Evolutionary conservation across 2,329 filamentous ascomycete genomes (phyloP).

Genomic region (Microdochium trichocladiopsis): DNA sequence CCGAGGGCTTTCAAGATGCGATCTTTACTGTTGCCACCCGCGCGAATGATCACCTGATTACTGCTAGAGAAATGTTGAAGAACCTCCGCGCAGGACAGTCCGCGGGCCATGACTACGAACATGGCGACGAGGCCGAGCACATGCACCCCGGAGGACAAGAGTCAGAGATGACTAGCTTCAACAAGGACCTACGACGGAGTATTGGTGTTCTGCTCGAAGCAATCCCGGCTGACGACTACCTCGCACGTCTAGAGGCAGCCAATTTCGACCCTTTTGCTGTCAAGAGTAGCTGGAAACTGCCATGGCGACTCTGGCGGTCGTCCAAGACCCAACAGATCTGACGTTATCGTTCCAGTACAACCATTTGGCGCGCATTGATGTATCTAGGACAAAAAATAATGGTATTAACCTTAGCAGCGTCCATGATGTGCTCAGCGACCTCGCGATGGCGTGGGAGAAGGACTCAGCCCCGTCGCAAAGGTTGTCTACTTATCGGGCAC

Average conservation of each 20-base stretch:
- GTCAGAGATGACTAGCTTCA: conserved; percentile 23
- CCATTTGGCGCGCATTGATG: neutral
- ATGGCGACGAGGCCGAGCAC: conserved; percentile 69
- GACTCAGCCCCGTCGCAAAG: no score
- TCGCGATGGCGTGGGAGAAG: no score
- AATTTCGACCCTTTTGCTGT: conserved; percentile 79
- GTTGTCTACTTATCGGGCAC: no score
- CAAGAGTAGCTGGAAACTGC: conserved; percentile 70
- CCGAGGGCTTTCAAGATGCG: conserved; percentile 76
- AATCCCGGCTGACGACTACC: conserved; percentile 69
- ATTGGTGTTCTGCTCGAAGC: conserved; percentile 80
- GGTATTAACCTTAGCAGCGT: no score
- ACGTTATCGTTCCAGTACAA: conserved; percentile 2
- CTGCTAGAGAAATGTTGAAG: conserved; percentile 83
- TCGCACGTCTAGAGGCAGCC: conserved; percentile 67
- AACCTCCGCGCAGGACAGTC: conserved; percentile 67
- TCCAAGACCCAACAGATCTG: conserved; percentile 41
- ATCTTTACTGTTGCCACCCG: conserved; percentile 89
- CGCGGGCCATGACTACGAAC: conserved; percentile 83
- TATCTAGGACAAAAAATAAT: neutral
- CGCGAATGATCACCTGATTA: conserved; percentile 93
- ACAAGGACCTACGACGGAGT: conserved; percentile 44
- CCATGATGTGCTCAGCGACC: no score
- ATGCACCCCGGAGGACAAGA: conserved; percentile 31
- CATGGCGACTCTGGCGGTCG: conserved; percentile 63